Percentiles rank a stretch among this genome's conserved stretches.
These are phyloP conservation scores for Alternaria tenuissima DNA, from an alignment of 2,329 filamentous ascomycete species.

Conservation along the genomic window DNA sequence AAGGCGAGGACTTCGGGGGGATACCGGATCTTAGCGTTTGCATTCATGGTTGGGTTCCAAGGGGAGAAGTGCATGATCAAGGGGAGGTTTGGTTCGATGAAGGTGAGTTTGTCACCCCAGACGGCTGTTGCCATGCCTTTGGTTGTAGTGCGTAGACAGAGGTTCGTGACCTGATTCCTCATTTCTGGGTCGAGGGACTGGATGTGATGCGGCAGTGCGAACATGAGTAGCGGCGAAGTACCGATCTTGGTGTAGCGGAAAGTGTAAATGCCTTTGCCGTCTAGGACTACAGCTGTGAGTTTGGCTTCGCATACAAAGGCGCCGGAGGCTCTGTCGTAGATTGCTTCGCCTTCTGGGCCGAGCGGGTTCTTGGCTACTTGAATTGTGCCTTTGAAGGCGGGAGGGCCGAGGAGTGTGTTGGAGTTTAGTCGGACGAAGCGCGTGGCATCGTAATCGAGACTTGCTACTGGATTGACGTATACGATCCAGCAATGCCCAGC, in stretches of 20 bases:
- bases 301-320: slow-evolving; percentile 73
- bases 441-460: slow-evolving; percentile 65
- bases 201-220: slow-evolving; percentile 85
- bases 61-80: slow-evolving; percentile 78
- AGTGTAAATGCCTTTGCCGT: slow-evolving; percentile 69
- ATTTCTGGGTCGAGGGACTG: slow-evolving; percentile 73
- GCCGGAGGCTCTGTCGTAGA: slow-evolving; percentile 80
- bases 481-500: slow-evolving; percentile 76
- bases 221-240: slow-evolving; percentile 76
- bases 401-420: slow-evolving; percentile 69
- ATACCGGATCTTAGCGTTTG: slow-evolving; percentile 36
- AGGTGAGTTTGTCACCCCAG: slow-evolving; percentile 65
- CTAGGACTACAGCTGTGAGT: slow-evolving; percentile 69
- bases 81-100: slow-evolving; percentile 78
- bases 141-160: slow-evolving; percentile 79
- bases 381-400: slow-evolving; percentile 77
- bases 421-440: slow-evolving; percentile 71
- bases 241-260: slow-evolving; percentile 79
- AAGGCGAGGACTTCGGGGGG: slow-evolving; percentile 64
- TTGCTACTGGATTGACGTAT: slow-evolving; percentile 69
- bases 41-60: slow-evolving; percentile 67
- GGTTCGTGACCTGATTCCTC: slow-evolving; percentile 56
- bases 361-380: slow-evolving; percentile 82
- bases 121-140: slow-evolving; percentile 83
- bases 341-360: slow-evolving; percentile 64